A percentile compares a stretch with the other conserved stretches of the same genome.
These are phyloP conservation scores for Canna indica DNA, from an alignment of 176 grass and related monocot genomes.

Conservation along the genomic window DNA sequence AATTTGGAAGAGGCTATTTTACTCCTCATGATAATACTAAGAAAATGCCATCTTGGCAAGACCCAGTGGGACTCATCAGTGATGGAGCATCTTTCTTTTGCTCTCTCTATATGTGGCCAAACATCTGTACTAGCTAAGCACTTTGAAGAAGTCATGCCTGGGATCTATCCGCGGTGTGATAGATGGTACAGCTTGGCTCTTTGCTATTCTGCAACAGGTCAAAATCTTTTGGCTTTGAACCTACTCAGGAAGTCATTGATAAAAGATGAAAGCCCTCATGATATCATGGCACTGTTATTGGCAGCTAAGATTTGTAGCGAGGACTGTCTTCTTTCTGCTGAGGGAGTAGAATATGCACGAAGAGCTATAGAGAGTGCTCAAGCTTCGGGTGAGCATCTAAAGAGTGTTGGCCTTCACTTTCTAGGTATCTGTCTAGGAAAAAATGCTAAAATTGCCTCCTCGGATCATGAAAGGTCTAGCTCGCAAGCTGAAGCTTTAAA, in stretches of 20 bases:
- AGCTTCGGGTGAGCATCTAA: constrained; percentile 57
- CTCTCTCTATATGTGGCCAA: constrained; percentile 69
- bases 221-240: constrained; percentile 65
- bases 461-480: constrained; percentile 65
- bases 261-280: constrained; percentile 64
- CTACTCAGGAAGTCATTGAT: constrained; percentile 70
- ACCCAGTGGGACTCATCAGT: constrained; percentile 81
- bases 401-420: constrained; percentile 53
- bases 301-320: constrained; percentile 88
- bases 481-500: constrained; percentile 78
- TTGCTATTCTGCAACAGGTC: constrained; percentile 51
- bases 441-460: constrained; percentile 60
- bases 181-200: constrained; percentile 87
- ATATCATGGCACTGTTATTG: constrained; percentile 58
- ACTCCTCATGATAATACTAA: constrained; percentile 76
- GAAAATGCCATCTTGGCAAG: constrained; percentile 64
- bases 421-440: constrained; percentile 72
- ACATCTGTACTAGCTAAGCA: constrained; percentile 69
- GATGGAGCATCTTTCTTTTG: constrained; percentile 87
- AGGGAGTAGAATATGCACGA: constrained; percentile 73
- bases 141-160: constrained; percentile 77
- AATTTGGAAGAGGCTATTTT: constrained; percentile 97
- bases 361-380: constrained; percentile 45
- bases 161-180: constrained; percentile 69
- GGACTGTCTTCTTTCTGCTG: constrained; percentile 43